phyloP scores from a whole-genome alignment of 2,329 filamentous ascomycete genomes.

The Aspergillus transmontanensis region DNA sequence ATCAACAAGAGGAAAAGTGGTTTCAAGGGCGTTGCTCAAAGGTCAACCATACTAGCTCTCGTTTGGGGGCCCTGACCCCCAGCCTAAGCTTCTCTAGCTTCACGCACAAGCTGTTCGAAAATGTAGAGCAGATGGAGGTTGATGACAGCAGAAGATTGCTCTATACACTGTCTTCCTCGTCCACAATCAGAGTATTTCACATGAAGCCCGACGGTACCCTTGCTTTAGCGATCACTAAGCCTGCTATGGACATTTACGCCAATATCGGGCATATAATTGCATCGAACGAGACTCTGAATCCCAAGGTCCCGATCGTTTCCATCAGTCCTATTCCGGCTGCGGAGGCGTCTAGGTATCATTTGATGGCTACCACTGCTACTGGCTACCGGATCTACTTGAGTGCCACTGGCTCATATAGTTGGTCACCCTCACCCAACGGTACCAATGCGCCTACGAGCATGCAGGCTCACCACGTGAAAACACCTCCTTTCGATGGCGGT shows the following conservation, averaged over 20 bases:
- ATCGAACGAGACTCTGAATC: constrained; percentile 70
- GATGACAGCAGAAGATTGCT: constrained; percentile 87
- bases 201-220: constrained; percentile 65
- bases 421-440: constrained; percentile 57
- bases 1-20: constrained; percentile 97
- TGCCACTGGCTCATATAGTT: constrained; percentile 71
- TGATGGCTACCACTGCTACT: constrained; percentile 87
- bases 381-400: constrained; percentile 92
- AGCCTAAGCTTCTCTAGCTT: constrained; percentile 47
- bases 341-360: constrained; percentile 79
- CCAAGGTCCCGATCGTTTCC: constrained; percentile 73
- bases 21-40: constrained; percentile 87
- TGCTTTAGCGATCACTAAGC: constrained; percentile 58
- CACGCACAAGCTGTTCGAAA: constrained; percentile 55
- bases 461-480: constrained; percentile 96
- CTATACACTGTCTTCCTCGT: constrained; percentile 86
- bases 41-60: constrained; percentile 80
- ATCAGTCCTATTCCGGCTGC: constrained; percentile 84
- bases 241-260: constrained; percentile 56
- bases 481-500: constrained; percentile 65
- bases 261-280: constrained; percentile 84
- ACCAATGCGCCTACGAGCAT: constrained; percentile 83
- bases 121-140: constrained; percentile 76
- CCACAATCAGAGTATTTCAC: constrained; percentile 88
- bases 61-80: constrained; percentile 62